Evolutionary conservation across 2,329 filamentous ascomycete genomes (phyloP).

Genomic region (Lasiodiplodia hormozganensis): DNA sequence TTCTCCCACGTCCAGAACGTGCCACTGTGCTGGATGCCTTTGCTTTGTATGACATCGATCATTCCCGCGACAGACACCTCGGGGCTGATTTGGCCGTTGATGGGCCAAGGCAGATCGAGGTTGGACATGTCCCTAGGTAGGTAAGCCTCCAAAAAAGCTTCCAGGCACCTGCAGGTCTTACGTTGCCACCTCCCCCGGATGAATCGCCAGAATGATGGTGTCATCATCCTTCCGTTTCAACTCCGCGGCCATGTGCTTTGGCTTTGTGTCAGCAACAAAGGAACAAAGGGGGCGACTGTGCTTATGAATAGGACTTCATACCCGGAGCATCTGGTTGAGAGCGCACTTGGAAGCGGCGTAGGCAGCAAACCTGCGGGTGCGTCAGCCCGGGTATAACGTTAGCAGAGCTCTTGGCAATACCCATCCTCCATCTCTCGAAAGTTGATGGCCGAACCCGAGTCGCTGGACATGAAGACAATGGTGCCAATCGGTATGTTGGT

Average conservation of each 20-base stretch:
- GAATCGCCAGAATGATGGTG: slow-evolving; percentile 61
- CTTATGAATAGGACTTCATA: slow-evolving; percentile 17
- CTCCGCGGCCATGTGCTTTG: slow-evolving; percentile 62
- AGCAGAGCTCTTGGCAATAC: slow-evolving; percentile 30
- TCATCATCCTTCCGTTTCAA: slow-evolving; percentile 57
- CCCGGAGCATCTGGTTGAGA: slow-evolving; percentile 61
- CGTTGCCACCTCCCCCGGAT: slow-evolving; percentile 65
- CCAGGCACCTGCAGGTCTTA: slow-evolving; percentile 36
- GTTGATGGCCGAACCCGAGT: slow-evolving; percentile 59
- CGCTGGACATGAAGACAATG: slow-evolving; percentile 64
- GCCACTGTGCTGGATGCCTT: slow-evolving; percentile 56
- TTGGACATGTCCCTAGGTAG: slow-evolving; percentile 59
- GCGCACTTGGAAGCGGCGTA: slow-evolving; percentile 65
- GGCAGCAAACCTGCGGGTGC: slow-evolving; percentile 55
- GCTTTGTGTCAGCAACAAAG: not conserved
- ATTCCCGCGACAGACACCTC: slow-evolving; percentile 59
- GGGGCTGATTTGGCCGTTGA: slow-evolving; percentile 59
- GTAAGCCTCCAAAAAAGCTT: not conserved
- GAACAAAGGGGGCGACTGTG: not conserved
- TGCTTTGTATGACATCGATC: slow-evolving; percentile 59
- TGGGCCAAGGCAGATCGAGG: slow-evolving; percentile 58
- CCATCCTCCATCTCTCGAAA: slow-evolving; percentile 65
- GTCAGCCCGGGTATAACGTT: slow-evolving; percentile 5
- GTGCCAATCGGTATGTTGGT: slow-evolving; percentile 56
- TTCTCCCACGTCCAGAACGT: slow-evolving; percentile 65